Evolutionary conservation across 306 rosid genomes (phyloP), one percentile per base, ranked within the genome.

Genomic region (Cucurbita ficifolia): DNA sequence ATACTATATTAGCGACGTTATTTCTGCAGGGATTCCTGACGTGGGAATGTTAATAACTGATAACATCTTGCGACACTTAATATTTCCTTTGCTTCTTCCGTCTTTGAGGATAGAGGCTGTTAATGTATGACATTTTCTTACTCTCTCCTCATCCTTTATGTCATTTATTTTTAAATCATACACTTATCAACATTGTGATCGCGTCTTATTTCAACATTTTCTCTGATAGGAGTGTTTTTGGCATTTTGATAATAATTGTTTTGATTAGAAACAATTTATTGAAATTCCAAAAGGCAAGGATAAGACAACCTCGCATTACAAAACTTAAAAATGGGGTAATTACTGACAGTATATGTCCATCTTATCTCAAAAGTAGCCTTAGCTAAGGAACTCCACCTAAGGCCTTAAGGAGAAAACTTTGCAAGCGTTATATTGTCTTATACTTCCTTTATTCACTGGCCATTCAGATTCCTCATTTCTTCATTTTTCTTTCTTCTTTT

Each of bases 1-100:
- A 82, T 94, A 89, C 91, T 94, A 94, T 82, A 83, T 94, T 76
- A 90, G 93, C 59, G 98, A 94, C 76, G 78, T 90, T 75, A 80
- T 90, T 75, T 94, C 98, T 78, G 96, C 98, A 36, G 98, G 98
- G 73, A 94, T 90, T 80, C 94, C 91, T 72, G 98, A 89, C 76
- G 94, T 94, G 74, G 97, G 89, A 82, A 82, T 78, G 73, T 68
- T 89, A 70, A 87, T 94, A 79, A 83, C 98, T 36, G 95, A 94
- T 80, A 84, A 83, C 78, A 77, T 94, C 71, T 65, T 90, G 93
- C 81, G 74, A 84, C 85, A 80, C 85, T 81, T 90, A 90, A 87
- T 89, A 83, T 87, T 94, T 78, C 96, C 97, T 11, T 75, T 90
- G 77, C 89, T 94, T 80, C 88, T 94, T 79, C 98, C 98, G 72